Conservation (phyloP, 106 monocot genomes). For the Dactylorhiza incarnata region DNA sequence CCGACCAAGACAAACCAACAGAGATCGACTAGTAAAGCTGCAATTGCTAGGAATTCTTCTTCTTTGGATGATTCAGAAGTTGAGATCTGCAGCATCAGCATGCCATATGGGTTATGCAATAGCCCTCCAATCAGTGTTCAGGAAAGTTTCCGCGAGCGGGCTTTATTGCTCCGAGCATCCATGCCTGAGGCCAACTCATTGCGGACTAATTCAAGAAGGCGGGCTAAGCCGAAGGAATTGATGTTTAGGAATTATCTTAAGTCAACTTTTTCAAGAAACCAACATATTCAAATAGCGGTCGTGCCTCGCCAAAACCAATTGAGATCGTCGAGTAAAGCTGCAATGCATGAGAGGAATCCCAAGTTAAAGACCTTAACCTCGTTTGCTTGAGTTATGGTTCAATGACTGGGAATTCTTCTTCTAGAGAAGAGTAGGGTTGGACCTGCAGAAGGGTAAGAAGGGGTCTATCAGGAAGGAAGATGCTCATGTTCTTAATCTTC, state of each 20-base stretch:
- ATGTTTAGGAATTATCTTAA: constrained; percentile 59
- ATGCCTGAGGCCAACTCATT: constrained; percentile 56
- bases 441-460: constrained; percentile 43
- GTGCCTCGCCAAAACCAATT: neutral
- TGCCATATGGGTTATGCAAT: constrained; percentile 39
- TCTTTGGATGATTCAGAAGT: too few species aligned
- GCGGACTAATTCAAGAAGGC: too few species aligned
- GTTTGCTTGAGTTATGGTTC: too few species aligned
- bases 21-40: too few species aligned
- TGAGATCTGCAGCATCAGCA: constrained; percentile 23
- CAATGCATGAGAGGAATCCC: neutral
- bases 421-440: constrained; percentile 17
- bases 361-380: too few species aligned
- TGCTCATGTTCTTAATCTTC: constrained; percentile 39
- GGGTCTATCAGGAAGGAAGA: constrained; percentile 44
- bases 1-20: too few species aligned
- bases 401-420: constrained; percentile 9
- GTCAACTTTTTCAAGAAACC: constrained; percentile 40
- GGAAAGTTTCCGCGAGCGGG: constrained; percentile 15
- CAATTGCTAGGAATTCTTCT: too few species aligned
- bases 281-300: constrained; percentile 15
- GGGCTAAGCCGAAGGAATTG: constrained; percentile 11
- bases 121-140: constrained; percentile 45
- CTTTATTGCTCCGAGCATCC: constrained; percentile 45
- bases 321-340: neutral